Evolutionary conservation across 345 rosid species (phyloP), one percentile per base, ranked within the genome.

Genomic region (Erysimum cheiranthoides): DNA sequence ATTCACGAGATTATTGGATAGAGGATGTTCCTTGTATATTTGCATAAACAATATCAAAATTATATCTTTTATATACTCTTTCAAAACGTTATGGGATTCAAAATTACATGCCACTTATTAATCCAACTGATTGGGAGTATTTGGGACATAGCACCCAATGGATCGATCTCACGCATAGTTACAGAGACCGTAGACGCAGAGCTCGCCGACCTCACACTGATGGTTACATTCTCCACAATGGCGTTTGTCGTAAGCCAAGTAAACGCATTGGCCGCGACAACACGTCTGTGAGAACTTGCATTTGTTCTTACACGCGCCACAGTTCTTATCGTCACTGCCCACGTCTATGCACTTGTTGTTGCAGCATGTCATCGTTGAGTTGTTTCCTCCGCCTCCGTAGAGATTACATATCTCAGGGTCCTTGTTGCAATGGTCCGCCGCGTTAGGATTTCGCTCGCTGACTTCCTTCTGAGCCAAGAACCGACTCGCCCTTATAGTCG

Each of bases 261-360:
- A 12, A 30, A 90, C 88, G 32, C 98, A 93, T 61, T 79, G 10
- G 18, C 96, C 96, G 1, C 88, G 42, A 85, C 95, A 90, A 34
- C 98, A 93, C 0, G 68, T 25, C 31, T 84, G 52, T 1, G 86
- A 85, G 86, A 63, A 85, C 28, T 77, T 79, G 84, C 98, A 93
- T 68, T 84, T 89, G 49, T 28, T 85, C 80, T 82, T 83, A 86
- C 95, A 93, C 1, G 79, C 77, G 0, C 98, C 98, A 8, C 98
- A 90, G 76, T 93, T 87, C 5, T 61, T 13, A 35, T 61, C 21
- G 7, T 61, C 66, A 0, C 31, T 31, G 0, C 70, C 31, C 68
- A 90, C 66, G 65, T 88, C 82, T 30, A 85, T 59, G 66, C 98
- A 93, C 77, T 87, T 87, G 82, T 93, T 90, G 83, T 86, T 85